These are phyloP conservation scores for Ambispora gerdemannii DNA, from an alignment of 192 early-diverging fungal species.

Conservation along the genomic window DNA sequence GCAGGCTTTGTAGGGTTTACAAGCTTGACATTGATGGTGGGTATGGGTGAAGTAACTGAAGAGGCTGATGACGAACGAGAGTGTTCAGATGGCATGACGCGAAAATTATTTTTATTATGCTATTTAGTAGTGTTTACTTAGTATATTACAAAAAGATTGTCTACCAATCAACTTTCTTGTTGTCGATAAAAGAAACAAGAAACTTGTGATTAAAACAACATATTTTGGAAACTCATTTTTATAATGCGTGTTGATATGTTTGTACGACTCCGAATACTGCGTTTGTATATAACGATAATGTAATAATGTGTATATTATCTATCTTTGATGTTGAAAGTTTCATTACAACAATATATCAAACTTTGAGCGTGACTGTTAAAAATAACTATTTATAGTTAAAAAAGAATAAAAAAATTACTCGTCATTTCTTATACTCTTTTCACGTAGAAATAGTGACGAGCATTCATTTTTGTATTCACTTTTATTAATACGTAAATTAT, in stretches of 20 bases:
- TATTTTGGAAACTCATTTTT: neutral
- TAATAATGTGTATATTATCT: too few species aligned
- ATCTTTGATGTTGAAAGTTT: too few species aligned
- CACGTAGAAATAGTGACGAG: too few species aligned
- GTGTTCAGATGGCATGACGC: constrained; percentile 19
- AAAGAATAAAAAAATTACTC: too few species aligned
- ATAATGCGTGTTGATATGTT: neutral
- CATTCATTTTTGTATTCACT: too few species aligned
- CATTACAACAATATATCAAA: too few species aligned
- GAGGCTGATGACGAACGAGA: constrained; percentile 18
- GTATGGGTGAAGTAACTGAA: constrained; percentile 19
- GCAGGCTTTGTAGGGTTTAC: neutral
- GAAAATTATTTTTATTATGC: neutral
- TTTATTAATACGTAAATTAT: constrained; percentile 34
- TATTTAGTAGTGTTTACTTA: neutral
- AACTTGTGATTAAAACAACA: neutral
- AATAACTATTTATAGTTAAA: too few species aligned
- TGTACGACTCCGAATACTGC: too few species aligned
- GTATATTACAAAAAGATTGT: neutral
- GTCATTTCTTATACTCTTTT: too few species aligned
- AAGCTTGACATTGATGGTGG: constrained; percentile 14
- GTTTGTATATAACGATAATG: too few species aligned
- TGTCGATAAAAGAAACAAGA: too few species aligned
- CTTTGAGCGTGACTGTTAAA: too few species aligned
- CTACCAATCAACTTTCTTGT: neutral